These are phyloP conservation scores for Uronychia setigera DNA, from an alignment of 73 alveolate species.

Conservation along the genomic window DNA sequence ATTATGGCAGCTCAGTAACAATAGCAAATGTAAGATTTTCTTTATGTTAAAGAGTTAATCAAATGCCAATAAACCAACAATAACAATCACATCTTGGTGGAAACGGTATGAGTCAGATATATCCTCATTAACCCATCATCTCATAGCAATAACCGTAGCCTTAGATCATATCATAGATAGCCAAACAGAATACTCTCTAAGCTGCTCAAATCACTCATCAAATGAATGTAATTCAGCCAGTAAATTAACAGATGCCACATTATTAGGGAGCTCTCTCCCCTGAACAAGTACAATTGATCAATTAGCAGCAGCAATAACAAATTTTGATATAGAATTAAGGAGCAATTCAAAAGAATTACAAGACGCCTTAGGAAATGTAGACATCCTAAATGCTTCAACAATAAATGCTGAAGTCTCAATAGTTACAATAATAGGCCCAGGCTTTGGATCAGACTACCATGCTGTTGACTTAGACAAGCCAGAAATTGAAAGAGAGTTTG, in stretches of 20 bases:
- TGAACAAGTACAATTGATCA: neutral
- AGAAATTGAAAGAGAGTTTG: neutral
- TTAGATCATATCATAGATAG: too few relatives aligned
- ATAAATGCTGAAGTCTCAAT: slow-evolving; percentile 1
- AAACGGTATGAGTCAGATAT: neutral
- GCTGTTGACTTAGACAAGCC: neutral
- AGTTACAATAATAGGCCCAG: slow-evolving; percentile 1
- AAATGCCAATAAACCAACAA: neutral
- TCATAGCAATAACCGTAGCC: too few relatives aligned
- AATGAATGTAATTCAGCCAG: too few relatives aligned
- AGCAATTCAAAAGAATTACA: neutral
- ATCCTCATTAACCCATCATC: too few relatives aligned
- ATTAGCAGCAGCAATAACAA: neutral
- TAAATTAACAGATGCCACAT: too few relatives aligned
- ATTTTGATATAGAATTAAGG: neutral
- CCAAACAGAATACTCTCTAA: too few relatives aligned
- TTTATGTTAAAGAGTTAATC: neutral
- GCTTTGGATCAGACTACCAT: neutral
- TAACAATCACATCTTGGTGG: neutral
- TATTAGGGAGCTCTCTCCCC: too few relatives aligned
- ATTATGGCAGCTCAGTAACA: neutral
- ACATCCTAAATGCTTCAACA: too few relatives aligned
- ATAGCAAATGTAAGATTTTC: neutral
- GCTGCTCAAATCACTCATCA: too few relatives aligned
- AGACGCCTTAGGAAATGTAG: too few relatives aligned